A percentile compares a stretch with the other conserved stretches of the same genome.
These are phyloP conservation scores for Clonostachys chloroleuca DNA, from an alignment of 2,329 filamentous ascomycete species.

Conservation along the genomic window DNA sequence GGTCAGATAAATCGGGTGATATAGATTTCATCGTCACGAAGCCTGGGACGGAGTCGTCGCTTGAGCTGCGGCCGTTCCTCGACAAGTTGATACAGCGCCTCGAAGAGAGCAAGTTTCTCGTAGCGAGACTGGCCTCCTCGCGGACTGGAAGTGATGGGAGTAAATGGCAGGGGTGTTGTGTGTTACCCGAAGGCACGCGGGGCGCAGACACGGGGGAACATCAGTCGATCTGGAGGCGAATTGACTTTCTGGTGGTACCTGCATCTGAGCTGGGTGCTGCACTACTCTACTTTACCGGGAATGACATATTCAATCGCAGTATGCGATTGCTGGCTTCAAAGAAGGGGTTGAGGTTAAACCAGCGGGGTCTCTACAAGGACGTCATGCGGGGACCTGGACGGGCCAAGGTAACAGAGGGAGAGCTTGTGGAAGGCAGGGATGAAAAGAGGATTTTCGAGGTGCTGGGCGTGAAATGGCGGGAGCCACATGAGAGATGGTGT, in stretches of 20 bases:
- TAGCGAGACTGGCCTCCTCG: constrained; percentile 60
- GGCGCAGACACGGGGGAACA: background rate
- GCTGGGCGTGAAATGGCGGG: constrained; percentile 79
- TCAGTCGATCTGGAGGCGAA: constrained; percentile 62
- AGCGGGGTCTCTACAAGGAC: constrained; percentile 72
- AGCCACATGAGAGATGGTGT: constrained; percentile 72
- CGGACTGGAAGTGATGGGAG: constrained; percentile 48
- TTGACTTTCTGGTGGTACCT: constrained; percentile 83
- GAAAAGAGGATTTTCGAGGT: constrained; percentile 80
- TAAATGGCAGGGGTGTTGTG: constrained; percentile 87
- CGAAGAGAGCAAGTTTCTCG: constrained; percentile 59
- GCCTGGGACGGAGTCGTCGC: constrained; percentile 43
- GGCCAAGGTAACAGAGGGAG: constrained; percentile 61
- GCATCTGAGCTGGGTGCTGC: constrained; percentile 77
- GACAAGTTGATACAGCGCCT: constrained; percentile 59
- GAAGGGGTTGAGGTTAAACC: constrained; percentile 82
- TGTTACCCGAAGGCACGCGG: constrained; percentile 47
- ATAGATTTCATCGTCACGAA: constrained; percentile 84
- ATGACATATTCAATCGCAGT: constrained; percentile 91
- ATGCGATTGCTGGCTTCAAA: constrained; percentile 74
- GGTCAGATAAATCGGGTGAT: constrained; percentile 69
- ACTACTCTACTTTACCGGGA: constrained; percentile 91
- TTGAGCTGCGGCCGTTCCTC: constrained; percentile 59
- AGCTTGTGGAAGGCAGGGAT: constrained; percentile 66
- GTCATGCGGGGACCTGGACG: constrained; percentile 56